These are phyloP conservation scores for Liriodendron chinense DNA, from an alignment of 164 flowering plant genomes.

Conservation along the genomic window DNA sequence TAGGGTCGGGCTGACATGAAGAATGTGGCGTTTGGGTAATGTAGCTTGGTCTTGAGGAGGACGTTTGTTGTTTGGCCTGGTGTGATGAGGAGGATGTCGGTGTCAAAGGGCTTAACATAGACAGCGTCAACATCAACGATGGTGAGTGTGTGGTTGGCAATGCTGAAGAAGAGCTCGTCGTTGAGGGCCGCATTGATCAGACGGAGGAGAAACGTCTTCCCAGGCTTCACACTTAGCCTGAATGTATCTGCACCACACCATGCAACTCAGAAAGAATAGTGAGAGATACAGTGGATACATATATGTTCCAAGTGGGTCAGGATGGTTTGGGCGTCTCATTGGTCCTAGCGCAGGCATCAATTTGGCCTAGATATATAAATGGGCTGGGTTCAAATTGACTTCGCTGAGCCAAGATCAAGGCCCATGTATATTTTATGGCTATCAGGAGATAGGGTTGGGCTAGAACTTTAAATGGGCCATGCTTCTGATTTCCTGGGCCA, in stretches of 20 bases:
- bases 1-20: conserved; percentile 53
- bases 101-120: conserved; percentile 49
- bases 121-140: conserved; percentile 55
- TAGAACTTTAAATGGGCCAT: not conserved
- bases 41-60: conserved; percentile 41
- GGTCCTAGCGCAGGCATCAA: no score
- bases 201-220: conserved; percentile 54
- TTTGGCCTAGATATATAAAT: no score
- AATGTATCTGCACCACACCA: conserved; percentile 37
- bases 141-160: conserved; percentile 50
- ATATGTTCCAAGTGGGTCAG: no score
- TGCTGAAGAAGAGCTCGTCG: conserved; percentile 58
- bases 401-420: no score
- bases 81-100: conserved; percentile 27
- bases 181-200: conserved; percentile 61
- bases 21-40: conserved; percentile 37
- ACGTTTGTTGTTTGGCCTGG: conserved; percentile 64
- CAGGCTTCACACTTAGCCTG: conserved; percentile 47
- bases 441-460: no score
- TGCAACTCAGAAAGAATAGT: no score
- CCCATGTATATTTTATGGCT: no score
- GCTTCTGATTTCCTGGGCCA: no score
- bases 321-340: no score
- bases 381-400: not conserved
- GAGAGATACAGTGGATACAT: no score